Evolutionary conservation across 2,329 filamentous ascomycete species (phyloP), one percentile per base, ranked within the genome.

Genomic region (Immersiporthe knoxdaviesiana): DNA sequence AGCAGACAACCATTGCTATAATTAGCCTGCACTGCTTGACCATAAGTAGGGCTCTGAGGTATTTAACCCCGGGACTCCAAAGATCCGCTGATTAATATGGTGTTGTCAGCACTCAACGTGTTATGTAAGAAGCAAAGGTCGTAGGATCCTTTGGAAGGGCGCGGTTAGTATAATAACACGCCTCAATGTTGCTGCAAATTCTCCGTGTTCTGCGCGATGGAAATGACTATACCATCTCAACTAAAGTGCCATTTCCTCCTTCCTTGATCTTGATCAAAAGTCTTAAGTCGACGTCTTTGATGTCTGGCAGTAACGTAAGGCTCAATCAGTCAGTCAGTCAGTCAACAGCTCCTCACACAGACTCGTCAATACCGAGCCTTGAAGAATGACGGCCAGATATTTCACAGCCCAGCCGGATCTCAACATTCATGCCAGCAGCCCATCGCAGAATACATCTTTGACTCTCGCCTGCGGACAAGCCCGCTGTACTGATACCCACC

Each of bases 381-480:
- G 8, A 35, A 35, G 8, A 50, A 37, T 50, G 21, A n/a, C 66
- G 50, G 68, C 44, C 5, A 69, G 61, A 58, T 71, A 68, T n/a
- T 68, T 58, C 37, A 67, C 63, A 32, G 56, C 63, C 41, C 56
- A 69, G 39, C 62, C 63, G 11, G 37, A 58, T 3, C 58, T 41
- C 50, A 65, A 69, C n/a, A 8, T 58, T 2, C 27, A 66, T 37
- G 67, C 67, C 54, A 39, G 39, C 12, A 52, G 44, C 27, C 67
- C 63, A 18, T 65, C 62, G 4, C 32, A 59, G 24, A 66, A 58
- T 21, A 58, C 56, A 12, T 65, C 67, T 60, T 44, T 66, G 21
- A 69, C 58, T 6, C 67, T 69, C 11, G 67, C 67, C 44, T 69
- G 66, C 63, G 12, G 62, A 41, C 27, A 35, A 41, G 52, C 67